Base-by-base conservation (phyloP, 2,329 filamentous ascomycete species). In the Colletotrichum tabaci region DNA sequence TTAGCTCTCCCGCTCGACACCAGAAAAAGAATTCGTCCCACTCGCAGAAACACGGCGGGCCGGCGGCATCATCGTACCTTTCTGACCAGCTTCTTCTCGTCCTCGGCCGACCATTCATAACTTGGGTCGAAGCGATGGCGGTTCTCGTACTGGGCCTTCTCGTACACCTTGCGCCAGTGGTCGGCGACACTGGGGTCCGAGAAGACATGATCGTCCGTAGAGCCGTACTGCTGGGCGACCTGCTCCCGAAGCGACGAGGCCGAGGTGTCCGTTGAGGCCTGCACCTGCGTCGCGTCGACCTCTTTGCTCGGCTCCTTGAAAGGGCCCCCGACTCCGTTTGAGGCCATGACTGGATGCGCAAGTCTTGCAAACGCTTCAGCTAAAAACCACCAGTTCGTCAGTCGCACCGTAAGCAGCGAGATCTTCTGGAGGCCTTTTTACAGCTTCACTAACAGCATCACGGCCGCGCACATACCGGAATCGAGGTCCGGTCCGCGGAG, bases 111-210 rank as follows among this genome's bases (percentile, higher is more conserved):
- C 86, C 86, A 88, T 52, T 71, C 47, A 56, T 60, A 74, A 26
- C 13, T 73, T 13, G 88, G 87, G 73, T 92, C 89, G 76, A 89
- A 92, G 15, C 89, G 85, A 76, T 92, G 89, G 0, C 85, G 81
- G 21, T 90, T 90, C 79, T 92, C 90, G 74, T 91, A 92, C 0
- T 79, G 73, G 1, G 87, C 87, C 8, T 85, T 84, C 73, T 90
- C 87, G 71, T 90, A 90, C 5, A 89, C 77, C 5, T 80, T 79
- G 2, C 82, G 81, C 84, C 87, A 90, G 74, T 87, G 84, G n/a
- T 86, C 84, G 1, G 87, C 87, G 2, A 87, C 80, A 3, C 82
- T 80, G 2, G 86, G 84, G 61, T 89, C 86, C 0, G 84, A 80
- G 74, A 90, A 90, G 46, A 82, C 66, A 56, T 86, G 83, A n/a